phyloP scores from a whole-genome alignment of 2,329 filamentous ascomycete species.

The Ophiostoma triangulosporum region DNA sequence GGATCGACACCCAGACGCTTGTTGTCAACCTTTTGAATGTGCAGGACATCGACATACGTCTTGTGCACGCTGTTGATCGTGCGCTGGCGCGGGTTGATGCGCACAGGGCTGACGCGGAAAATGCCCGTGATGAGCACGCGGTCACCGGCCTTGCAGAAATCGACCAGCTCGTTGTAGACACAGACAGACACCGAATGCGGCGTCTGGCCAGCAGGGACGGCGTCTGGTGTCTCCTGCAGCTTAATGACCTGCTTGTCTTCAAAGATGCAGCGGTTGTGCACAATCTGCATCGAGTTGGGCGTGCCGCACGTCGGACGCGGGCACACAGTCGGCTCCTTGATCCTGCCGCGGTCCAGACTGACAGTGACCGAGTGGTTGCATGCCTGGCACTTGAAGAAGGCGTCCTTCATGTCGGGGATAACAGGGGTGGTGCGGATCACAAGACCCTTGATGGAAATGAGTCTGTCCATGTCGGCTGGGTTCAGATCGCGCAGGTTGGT shows the following conservation, averaged over 20 bases:
- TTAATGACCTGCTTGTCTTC: conserved; percentile 99
- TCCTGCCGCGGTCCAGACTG: conserved; percentile 88
- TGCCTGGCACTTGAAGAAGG: conserved; percentile 89
- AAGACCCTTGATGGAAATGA: conserved; percentile 87
- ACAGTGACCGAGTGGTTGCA: conserved; percentile 87
- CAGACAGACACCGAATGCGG: conserved; percentile 94
- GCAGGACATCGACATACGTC: conserved; percentile 89
- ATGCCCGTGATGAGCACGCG: conserved; percentile 91
- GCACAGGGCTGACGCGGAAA: conserved; percentile 86
- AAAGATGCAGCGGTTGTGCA: conserved; percentile 91
- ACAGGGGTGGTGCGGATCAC: conserved; percentile 93
- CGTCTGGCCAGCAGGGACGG: conserved; percentile 87
- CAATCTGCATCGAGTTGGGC: conserved; percentile 94
- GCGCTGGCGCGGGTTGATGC: conserved; percentile 84
- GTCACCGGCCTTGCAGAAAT: conserved; percentile 96
- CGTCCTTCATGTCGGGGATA: conserved; percentile 98
- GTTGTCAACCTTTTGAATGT: conserved; percentile 93
- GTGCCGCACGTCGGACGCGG: conserved; percentile 68
- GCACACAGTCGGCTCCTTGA: conserved; percentile 84
- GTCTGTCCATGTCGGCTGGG: conserved; percentile 78
- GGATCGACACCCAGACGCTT: conserved; percentile 84
- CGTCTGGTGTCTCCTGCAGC: conserved; percentile 92
- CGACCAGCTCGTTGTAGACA: conserved; percentile 91
- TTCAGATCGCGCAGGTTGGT: conserved; percentile 92
- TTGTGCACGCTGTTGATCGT: conserved; percentile 94